Conservation (phyloP, 164 flowering plant genomes). For the Litsea cubeba region DNA sequence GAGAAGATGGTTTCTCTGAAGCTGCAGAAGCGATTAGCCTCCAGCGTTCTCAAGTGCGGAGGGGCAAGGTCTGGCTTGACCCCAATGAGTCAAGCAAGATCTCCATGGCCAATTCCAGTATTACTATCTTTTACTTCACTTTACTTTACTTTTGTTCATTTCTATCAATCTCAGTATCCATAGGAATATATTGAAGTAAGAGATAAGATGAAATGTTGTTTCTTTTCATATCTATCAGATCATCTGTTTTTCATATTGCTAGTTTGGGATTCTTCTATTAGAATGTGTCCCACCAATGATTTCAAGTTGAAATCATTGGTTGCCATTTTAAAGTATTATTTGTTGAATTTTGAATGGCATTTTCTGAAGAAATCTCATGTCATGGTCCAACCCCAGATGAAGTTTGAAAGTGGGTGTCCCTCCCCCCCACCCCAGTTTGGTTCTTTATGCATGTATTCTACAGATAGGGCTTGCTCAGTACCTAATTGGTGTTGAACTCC, state of each 20-base stretch:
- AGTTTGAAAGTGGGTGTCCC: too few species aligned
- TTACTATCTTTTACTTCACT: background rate
- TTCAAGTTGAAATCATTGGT: background rate
- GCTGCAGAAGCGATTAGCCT: constrained; percentile 38
- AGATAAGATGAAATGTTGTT: background rate
- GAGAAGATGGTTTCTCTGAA: constrained; percentile 35
- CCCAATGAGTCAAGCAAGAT: constrained; percentile 40
- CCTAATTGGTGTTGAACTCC: too few species aligned
- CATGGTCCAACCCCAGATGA: too few species aligned
- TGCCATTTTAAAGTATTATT: background rate
- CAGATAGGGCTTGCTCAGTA: too few species aligned
- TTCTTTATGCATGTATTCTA: too few species aligned
- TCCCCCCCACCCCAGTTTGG: too few species aligned
- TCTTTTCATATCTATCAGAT: background rate
- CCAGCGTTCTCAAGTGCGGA: constrained; percentile 39
- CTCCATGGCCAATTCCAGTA: constrained; percentile 43
- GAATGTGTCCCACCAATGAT: background rate
- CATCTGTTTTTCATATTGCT: background rate
- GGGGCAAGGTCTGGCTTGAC: constrained; percentile 41
- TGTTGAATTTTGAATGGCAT: background rate
- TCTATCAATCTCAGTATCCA: background rate
- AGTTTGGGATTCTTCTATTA: too few species aligned
- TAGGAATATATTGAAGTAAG: too few species aligned
- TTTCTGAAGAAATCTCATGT: background rate
- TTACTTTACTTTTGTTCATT: background rate